Conservation (phyloP, 2,329 filamentous ascomycete species). For the Magnaporthiopsis poae region DNA sequence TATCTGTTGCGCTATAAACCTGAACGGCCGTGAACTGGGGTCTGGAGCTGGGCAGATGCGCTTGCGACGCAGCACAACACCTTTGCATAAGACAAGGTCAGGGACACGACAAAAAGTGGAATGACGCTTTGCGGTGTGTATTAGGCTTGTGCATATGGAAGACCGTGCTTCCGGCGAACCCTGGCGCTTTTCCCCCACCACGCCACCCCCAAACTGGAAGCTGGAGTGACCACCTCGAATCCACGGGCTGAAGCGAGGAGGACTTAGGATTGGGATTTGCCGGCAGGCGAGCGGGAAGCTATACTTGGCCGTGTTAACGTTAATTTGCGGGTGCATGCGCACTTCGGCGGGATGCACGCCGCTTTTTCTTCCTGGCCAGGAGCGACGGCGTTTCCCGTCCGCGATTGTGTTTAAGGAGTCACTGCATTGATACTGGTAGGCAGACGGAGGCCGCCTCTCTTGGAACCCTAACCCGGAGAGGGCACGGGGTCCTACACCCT, state of each 20-base stretch:
- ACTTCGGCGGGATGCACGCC: neutral
- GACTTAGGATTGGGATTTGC: neutral
- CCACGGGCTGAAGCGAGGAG: neutral
- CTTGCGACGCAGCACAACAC: no score
- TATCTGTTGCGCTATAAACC: neutral
- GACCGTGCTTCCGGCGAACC: neutral
- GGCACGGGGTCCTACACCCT: no score
- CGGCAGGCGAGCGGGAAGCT: neutral
- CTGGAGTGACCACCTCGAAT: neutral
- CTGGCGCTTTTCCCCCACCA: neutral
- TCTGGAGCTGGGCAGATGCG: neutral
- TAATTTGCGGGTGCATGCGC: neutral
- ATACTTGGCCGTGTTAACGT: neutral
- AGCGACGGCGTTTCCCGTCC: constrained; percentile 14
- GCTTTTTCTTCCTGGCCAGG: constrained; percentile 9
- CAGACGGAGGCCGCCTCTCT: neutral
- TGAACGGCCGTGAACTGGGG: neutral
- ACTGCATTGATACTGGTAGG: no score
- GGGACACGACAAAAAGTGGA: neutral
- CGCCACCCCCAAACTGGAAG: neutral
- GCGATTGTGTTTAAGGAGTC: no score
- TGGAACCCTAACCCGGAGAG: no score
- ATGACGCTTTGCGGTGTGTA: neutral
- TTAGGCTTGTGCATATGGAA: neutral
- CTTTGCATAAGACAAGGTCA: neutral